Conservation (phyloP, 345 rosid genomes). For the Salix koriyanagi region DNA sequence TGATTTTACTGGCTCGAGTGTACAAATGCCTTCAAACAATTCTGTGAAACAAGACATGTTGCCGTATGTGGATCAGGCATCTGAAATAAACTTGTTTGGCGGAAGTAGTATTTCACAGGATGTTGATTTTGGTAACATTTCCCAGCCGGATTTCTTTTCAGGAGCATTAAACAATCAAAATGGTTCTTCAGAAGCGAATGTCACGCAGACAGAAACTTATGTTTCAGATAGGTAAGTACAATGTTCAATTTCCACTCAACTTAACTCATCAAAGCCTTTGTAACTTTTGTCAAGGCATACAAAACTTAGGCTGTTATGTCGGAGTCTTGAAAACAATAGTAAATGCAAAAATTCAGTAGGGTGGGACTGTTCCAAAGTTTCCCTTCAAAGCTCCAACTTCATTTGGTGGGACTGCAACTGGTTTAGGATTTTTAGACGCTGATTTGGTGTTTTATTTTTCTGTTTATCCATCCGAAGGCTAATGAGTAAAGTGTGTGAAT, state of each 20-base stretch:
- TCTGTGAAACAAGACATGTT: slow-evolving; percentile 22
- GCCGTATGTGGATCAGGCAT: slow-evolving; percentile 30
- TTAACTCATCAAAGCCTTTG: neutral
- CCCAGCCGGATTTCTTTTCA: slow-evolving; percentile 39
- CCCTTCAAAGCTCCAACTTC: too few species aligned
- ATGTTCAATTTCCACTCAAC: neutral
- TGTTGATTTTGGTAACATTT: slow-evolving; percentile 32
- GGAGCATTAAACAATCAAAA: slow-evolving; percentile 29
- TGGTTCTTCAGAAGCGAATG: slow-evolving; percentile 20
- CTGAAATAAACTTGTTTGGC: slow-evolving; percentile 35
- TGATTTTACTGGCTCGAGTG: slow-evolving; percentile 51
- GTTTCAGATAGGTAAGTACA: slow-evolving; percentile 42
- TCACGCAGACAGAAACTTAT: slow-evolving; percentile 32
- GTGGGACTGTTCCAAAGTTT: too few species aligned
- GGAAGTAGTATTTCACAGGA: slow-evolving; percentile 19
- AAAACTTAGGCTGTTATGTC: neutral
- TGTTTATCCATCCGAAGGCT: neutral
- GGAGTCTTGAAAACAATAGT: too few species aligned
- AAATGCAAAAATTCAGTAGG: too few species aligned
- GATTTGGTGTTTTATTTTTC: neutral
- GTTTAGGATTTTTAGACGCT: too few species aligned
- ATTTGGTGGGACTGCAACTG: too few species aligned
- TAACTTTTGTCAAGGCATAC: neutral
- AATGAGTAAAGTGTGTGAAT: neutral
- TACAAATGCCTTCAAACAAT: slow-evolving; percentile 22